A percentile compares a stretch with the other conserved stretches of the same genome.
These are phyloP conservation scores for Potentilla sterilis DNA, from an alignment of 306 rosid species.

Conservation along the genomic window DNA sequence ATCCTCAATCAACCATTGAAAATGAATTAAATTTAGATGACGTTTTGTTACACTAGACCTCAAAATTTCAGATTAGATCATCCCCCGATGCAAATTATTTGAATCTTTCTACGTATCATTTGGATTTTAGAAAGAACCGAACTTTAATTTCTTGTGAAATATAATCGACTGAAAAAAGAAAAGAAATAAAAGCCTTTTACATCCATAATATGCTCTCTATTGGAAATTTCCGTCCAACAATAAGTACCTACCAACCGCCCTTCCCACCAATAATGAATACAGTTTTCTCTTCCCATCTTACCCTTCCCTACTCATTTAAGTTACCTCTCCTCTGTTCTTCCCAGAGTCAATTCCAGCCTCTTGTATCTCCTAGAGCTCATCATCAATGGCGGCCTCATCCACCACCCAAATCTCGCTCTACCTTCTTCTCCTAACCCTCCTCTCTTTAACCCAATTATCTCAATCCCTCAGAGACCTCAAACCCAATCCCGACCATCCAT, in stretches of 20 bases:
- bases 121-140: too few relatives aligned
- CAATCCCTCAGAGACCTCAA: conserved; percentile 21
- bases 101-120: too few relatives aligned
- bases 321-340: neutral
- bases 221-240: neutral
- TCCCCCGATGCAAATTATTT: too few relatives aligned
- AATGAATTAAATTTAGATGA: too few relatives aligned
- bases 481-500: conserved; percentile 7
- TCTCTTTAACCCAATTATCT: conserved; percentile 22
- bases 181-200: too few relatives aligned
- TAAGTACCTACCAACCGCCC: neutral
- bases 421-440: conserved; percentile 26
- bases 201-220: too few relatives aligned
- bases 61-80: too few relatives aligned
- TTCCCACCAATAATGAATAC: neutral
- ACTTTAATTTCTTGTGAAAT: too few relatives aligned
- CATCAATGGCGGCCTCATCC: conserved; percentile 45
- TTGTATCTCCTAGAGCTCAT: neutral
- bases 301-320: neutral
- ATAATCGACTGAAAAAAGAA: too few relatives aligned
- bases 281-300: neutral
- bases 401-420: conserved; percentile 17
- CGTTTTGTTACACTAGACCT: too few relatives aligned
- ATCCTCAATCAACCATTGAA: too few relatives aligned
- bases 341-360: neutral